Percentiles rank a stretch among this genome's conserved stretches.
Evolutionary conservation across 2,329 filamentous ascomycete genomes (phyloP).

Genomic region (Colletotrichum viniferum): DNA sequence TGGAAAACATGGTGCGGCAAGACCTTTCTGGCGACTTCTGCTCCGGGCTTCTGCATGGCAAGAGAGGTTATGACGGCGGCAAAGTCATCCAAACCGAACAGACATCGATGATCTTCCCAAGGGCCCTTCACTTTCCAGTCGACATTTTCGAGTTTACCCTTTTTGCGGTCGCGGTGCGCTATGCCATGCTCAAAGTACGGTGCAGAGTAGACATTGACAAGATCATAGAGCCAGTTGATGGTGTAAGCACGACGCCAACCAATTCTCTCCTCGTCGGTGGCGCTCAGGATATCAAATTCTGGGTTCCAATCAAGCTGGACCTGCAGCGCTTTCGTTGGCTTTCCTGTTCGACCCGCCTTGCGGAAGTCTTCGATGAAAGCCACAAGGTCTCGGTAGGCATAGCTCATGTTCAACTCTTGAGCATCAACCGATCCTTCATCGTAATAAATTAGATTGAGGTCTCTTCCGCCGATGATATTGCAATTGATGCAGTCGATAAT

Average conservation of each 20-base stretch:
- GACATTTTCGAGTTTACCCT: not conserved
- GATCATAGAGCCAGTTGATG: conserved; percentile 56
- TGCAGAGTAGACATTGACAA: conserved; percentile 49
- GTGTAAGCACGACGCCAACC: conserved; percentile 52
- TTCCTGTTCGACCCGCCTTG: conserved; percentile 43
- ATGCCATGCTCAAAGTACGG: conserved; percentile 17
- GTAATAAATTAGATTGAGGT: conserved; percentile 7
- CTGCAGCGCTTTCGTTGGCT: conserved; percentile 49
- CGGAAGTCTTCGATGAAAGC: conserved; percentile 51
- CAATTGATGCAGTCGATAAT: conserved; percentile 45
- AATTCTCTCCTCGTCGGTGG: conserved; percentile 40
- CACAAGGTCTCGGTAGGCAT: conserved; percentile 46
- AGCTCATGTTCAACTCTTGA: conserved; percentile 46
- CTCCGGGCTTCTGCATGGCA: conserved; percentile 46
- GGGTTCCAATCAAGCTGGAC: conserved; percentile 46
- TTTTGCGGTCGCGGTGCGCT: not conserved
- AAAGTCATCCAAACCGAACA: conserved; percentile 54
- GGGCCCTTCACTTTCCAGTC: conserved; percentile 35
- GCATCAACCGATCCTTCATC: conserved; percentile 33
- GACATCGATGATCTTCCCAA: conserved; percentile 25
- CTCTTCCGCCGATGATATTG: conserved; percentile 33
- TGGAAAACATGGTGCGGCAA: conserved; percentile 53
- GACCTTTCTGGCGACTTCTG: conserved; percentile 42
- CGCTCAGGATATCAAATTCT: conserved; percentile 37
- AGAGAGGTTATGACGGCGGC: conserved; percentile 45